These are phyloP conservation scores for Trichoderma reesei DNA, from an alignment of 495 filamentous ascomycete species.

Conservation along the genomic window DNA sequence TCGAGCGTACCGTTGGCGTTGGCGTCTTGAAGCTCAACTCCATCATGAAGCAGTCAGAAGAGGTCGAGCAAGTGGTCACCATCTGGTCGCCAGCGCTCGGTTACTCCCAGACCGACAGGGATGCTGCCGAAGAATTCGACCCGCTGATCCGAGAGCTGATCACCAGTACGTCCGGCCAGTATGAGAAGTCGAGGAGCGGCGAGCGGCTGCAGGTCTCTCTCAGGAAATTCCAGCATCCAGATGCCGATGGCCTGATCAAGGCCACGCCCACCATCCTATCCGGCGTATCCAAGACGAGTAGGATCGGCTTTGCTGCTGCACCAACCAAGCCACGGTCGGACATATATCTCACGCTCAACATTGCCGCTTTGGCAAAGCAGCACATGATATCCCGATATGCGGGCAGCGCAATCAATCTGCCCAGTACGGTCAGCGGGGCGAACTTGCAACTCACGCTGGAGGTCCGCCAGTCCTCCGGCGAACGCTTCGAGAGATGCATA, in stretches of 20 bases:
- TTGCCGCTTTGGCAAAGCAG: conserved; percentile 63
- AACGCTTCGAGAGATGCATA: conserved; percentile 77
- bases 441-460: conserved; percentile 87
- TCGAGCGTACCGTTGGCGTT: conserved; percentile 61
- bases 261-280: conserved; percentile 83
- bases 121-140: conserved; percentile 62
- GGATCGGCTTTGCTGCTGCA: conserved; percentile 92
- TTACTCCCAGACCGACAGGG: conserved; percentile 37
- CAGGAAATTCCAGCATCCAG: conserved; percentile 61
- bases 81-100: conserved; percentile 56
- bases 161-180: conserved; percentile 60
- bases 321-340: conserved; percentile 81
- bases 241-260: conserved; percentile 70
- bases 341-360: conserved; percentile 81
- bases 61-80: conserved; percentile 65
- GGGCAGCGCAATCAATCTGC: conserved; percentile 62
- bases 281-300: conserved; percentile 63
- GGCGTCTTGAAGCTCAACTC: conserved; percentile 73
- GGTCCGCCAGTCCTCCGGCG: conserved; percentile 65
- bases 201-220: conserved; percentile 69
- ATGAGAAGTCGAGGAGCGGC: conserved; percentile 57
- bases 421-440: conserved; percentile 46
- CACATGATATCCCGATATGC: conserved; percentile 72
- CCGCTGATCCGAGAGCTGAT: conserved; percentile 64
- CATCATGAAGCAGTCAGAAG: conserved; percentile 64